Percentiles rank a stretch among this genome's conserved stretches.
Evolutionary conservation across 2,329 filamentous ascomycete species (phyloP).

Genomic region (Exophiala alcalophila): DNA sequence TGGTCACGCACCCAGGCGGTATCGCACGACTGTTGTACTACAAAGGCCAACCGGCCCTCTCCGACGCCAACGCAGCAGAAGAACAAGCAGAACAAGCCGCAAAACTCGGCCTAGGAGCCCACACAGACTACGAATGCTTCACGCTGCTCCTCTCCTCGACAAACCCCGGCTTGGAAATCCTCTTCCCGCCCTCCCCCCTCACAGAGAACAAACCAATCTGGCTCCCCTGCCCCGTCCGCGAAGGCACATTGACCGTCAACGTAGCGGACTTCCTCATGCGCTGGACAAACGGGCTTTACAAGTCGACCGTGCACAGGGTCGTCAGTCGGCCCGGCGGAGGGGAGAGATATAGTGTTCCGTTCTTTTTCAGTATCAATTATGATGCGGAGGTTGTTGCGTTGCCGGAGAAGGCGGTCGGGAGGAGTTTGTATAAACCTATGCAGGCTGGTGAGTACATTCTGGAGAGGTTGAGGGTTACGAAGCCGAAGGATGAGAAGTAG

Average conservation of each 20-base stretch:
- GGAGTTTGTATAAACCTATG: slow-evolving; percentile 25
- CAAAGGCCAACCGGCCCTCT: slow-evolving; percentile 21
- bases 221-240: slow-evolving; percentile 30
- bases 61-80: not conserved
- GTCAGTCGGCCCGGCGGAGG: slow-evolving; percentile 38
- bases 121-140: slow-evolving; percentile 46
- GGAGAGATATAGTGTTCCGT: slow-evolving; percentile 43
- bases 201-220: slow-evolving; percentile 27
- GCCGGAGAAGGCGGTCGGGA: slow-evolving; percentile 32
- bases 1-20: slow-evolving; percentile 51
- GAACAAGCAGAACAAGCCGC: slow-evolving; percentile 3
- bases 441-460: slow-evolving; percentile 31
- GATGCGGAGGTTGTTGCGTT: slow-evolving; percentile 32
- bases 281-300: slow-evolving; percentile 45
- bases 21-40: slow-evolving; percentile 33
- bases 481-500: not conserved
- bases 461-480: slow-evolving; percentile 29
- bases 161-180: slow-evolving; percentile 30
- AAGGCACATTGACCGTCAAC: slow-evolving; percentile 47
- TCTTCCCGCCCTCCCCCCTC: slow-evolving; percentile 28
- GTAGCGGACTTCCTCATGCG: slow-evolving; percentile 46
- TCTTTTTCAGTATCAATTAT: slow-evolving; percentile 37
- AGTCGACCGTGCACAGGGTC: slow-evolving; percentile 44
- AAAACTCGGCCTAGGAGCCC: slow-evolving; percentile 30
- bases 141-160: slow-evolving; percentile 45